phyloP scores from a whole-genome alignment of 2,329 filamentous ascomycete genomes.

The Cladosporium sp. region DNA sequence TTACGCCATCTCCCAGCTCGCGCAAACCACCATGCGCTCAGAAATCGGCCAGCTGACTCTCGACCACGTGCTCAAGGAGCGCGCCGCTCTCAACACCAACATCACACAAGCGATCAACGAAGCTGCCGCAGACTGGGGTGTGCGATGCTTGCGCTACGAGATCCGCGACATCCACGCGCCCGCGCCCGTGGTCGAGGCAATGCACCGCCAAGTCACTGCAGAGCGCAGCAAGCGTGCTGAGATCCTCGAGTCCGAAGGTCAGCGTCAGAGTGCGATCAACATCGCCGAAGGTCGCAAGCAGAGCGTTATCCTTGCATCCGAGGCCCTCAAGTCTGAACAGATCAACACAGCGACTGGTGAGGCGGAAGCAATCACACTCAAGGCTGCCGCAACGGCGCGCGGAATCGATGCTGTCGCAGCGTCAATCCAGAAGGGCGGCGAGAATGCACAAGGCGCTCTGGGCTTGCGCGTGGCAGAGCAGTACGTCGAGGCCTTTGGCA shows the following conservation, averaged over 20 bases:
- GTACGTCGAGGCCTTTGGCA: constrained; percentile 92
- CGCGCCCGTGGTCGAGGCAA: constrained; percentile 86
- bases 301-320: constrained; percentile 90
- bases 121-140: constrained; percentile 93
- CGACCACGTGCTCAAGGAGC: constrained; percentile 96
- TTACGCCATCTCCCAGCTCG: constrained; percentile 96
- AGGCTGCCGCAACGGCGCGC: constrained; percentile 76
- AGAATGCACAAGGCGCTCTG: constrained; percentile 75
- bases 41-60: constrained; percentile 96
- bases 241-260: constrained; percentile 94
- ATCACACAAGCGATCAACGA: constrained; percentile 99
- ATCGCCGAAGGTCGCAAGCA: constrained; percentile 98
- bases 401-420: constrained; percentile 84
- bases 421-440: constrained; percentile 65
- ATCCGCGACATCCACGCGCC: constrained; percentile 98
- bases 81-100: constrained; percentile 91
- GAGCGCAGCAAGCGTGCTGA: constrained; percentile 96
- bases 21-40: constrained; percentile 97
- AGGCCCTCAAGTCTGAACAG: constrained; percentile 82
- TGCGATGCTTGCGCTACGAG: constrained; percentile 93
- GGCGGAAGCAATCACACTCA: constrained; percentile 84
- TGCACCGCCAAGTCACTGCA: constrained; percentile 97
- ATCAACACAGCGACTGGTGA: constrained; percentile 93
- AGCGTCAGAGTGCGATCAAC: constrained; percentile 96
- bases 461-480: constrained; percentile 91